These are phyloP conservation scores for Serendipita sp. DNA, from an alignment of 768 basidiomycete genomes.

Conservation along the genomic window DNA sequence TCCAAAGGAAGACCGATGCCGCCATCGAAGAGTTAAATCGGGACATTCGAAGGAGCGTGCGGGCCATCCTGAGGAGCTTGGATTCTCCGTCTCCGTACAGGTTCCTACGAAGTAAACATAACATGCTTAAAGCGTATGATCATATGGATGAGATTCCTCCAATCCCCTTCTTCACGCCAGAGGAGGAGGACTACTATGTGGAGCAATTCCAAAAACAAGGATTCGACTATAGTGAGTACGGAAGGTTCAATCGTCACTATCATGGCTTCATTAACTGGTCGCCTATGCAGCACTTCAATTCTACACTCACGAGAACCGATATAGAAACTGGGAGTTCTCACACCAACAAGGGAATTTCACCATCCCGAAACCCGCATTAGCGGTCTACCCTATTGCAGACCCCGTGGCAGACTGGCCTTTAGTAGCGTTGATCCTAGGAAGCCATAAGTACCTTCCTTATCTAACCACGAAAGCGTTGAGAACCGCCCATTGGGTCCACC, in stretches of 20 bases:
- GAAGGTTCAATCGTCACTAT: neutral
- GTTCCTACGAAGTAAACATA: slow-evolving; percentile 34
- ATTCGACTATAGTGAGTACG: slow-evolving; percentile 40
- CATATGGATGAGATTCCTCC: slow-evolving; percentile 32
- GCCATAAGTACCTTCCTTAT: slow-evolving; percentile 20
- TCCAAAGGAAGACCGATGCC: slow-evolving; percentile 29
- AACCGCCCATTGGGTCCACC: slow-evolving; percentile 52
- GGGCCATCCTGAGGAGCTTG: slow-evolving; percentile 37
- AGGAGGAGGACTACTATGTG: slow-evolving; percentile 57
- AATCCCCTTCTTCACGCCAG: slow-evolving; percentile 39
- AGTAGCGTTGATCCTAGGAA: slow-evolving; percentile 17
- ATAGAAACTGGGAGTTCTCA: slow-evolving; percentile 23
- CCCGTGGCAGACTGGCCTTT: slow-evolving; percentile 30
- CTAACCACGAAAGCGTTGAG: slow-evolving; percentile 26
- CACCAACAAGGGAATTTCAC: slow-evolving; percentile 28
- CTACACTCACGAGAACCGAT: slow-evolving; percentile 37
- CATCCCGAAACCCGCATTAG: slow-evolving; percentile 26
- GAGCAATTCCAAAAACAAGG: slow-evolving; percentile 42
- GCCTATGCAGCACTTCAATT: slow-evolving; percentile 39
- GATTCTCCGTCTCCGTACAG: slow-evolving; percentile 37
- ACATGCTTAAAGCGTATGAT: slow-evolving; percentile 30
- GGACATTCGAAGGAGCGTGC: slow-evolving; percentile 40
- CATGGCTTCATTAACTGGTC: neutral
- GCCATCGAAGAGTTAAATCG: slow-evolving; percentile 38
- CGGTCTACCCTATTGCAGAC: slow-evolving; percentile 27